Base-by-base conservation (phyloP, 371 early-diverging fungal species). In the Mucor indicus region DNA sequence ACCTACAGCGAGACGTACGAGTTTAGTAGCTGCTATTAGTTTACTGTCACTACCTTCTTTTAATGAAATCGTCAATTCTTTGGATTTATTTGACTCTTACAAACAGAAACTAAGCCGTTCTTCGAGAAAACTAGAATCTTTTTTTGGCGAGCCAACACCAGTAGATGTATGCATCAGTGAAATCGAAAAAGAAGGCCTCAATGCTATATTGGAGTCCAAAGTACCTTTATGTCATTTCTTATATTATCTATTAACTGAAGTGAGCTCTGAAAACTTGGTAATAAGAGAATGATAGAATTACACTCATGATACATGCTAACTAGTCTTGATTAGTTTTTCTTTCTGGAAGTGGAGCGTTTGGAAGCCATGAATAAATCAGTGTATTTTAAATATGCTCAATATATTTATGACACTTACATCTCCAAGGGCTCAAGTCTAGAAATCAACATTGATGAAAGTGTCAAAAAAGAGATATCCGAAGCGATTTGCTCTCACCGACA, bases 171-270 rank as follows among this genome's bases (percentile, higher is more conserved):
- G 72, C 16, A 44, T 81, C 7, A 50, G 44, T 13, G 80, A 79
- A 36, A 79, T 83, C 15, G 58, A 55, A 9, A 60, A 61, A 13
- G 67, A 80, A 41, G 83, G 83, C 1, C 39, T 81, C n/a, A 69
- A 68, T 38, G 75, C 76, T 0, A 64, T 83, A 48, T 41, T 83
- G n/a, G 55, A 69, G 44, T 69, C 75, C 8, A 81, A 79, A 30
- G 55, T 81, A 4, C 82, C 83, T 2, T 39, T 83, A 23, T 77
- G 77, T 35, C 81, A 80, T 43, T 81, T 83, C 44, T 44, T 82
- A 17, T 60, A 63, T 48, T 59, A 65, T 19, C 50, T 81, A 16
- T 48, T 83, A 30, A 72, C 75, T 21, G 80, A 83, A 46, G 72
- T 64, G 49, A 69, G 67, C n/a, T 61, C 64, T 8, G 83, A 83